Conservation (phyloP, 352 stramenopile species). For the Pythium utonaiense region DNA sequence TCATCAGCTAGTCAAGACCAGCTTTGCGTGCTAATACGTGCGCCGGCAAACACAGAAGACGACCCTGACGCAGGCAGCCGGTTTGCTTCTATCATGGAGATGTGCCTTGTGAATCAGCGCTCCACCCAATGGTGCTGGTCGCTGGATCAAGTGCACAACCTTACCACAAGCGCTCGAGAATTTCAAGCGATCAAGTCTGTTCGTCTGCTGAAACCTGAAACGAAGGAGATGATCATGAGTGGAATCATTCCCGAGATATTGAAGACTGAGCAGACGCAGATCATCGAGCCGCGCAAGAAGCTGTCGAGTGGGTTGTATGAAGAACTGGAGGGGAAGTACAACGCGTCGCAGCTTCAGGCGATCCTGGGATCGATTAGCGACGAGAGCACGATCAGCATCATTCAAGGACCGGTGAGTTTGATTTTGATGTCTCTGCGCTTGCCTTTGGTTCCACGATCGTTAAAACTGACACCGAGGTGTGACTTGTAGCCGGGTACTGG, state of each 20-base stretch:
- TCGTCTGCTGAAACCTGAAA: slow-evolving; percentile 42
- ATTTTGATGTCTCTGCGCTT: neutral
- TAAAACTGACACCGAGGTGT: too few relatives aligned
- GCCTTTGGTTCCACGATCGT: too few relatives aligned
- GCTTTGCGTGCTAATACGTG: slow-evolving; percentile 60
- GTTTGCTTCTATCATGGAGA: slow-evolving; percentile 54
- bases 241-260: slow-evolving; percentile 31
- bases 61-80: slow-evolving; percentile 21
- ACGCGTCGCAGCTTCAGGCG: slow-evolving; percentile 64
- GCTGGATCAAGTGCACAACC: slow-evolving; percentile 67
- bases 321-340: slow-evolving; percentile 61
- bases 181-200: slow-evolving; percentile 76
- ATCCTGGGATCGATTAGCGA: slow-evolving; percentile 67
- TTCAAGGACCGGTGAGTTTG: slow-evolving; percentile 75
- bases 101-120: slow-evolving; percentile 67
- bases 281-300: slow-evolving; percentile 19
- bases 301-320: slow-evolving; percentile 44
- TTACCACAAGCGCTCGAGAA: slow-evolving; percentile 73
- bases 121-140: slow-evolving; percentile 55
- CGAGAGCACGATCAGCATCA: slow-evolving; percentile 56
- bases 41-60: slow-evolving; percentile 25
- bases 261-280: slow-evolving; percentile 19
- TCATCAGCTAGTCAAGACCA: slow-evolving; percentile 35
- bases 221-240: slow-evolving; percentile 47
- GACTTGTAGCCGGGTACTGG: slow-evolving; percentile 61